These are phyloP conservation scores for Trapa incisa DNA, from an alignment of 345 rosid species.

Conservation along the genomic window DNA sequence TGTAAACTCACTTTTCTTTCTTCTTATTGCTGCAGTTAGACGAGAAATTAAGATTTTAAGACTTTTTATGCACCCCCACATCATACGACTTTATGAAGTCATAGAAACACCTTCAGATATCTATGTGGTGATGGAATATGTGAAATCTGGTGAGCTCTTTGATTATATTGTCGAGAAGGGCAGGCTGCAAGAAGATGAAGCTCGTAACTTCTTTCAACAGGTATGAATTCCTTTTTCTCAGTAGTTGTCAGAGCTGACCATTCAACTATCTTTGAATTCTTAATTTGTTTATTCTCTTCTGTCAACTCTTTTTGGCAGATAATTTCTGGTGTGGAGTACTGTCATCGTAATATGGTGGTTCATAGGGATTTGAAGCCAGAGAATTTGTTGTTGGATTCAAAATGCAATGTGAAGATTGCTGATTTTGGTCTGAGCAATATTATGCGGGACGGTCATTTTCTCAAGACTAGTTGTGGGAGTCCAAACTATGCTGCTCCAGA, in stretches of 20 bases:
- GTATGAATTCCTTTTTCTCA: conserved; percentile 19
- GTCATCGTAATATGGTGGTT: conserved; percentile 96
- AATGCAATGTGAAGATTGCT: conserved; percentile 88
- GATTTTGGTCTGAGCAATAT: conserved; percentile 97
- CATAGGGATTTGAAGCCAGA: conserved; percentile 98
- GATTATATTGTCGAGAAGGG: conserved; percentile 96
- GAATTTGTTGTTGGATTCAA: conserved; percentile 89
- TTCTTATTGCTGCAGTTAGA: conserved; percentile 43
- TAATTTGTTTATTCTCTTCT: conserved; percentile 7
- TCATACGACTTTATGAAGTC: conserved; percentile 88
- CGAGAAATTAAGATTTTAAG: conserved; percentile 95
- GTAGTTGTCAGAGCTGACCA: neutral
- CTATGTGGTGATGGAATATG: conserved; percentile 95
- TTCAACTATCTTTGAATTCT: neutral
- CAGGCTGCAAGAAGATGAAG: conserved; percentile 94
- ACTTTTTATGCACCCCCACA: conserved; percentile 97
- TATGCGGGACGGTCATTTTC: conserved; percentile 98
- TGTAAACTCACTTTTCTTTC: neutral
- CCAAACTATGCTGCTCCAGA: conserved; percentile 99
- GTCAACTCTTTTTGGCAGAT: conserved; percentile 34
- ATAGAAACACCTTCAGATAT: conserved; percentile 86
- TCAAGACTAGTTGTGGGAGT: conserved; percentile 98
- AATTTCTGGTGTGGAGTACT: conserved; percentile 93
- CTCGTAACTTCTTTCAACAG: conserved; percentile 95
- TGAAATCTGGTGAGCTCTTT: conserved; percentile 92